Base-by-base conservation (phyloP, 768 basidiomycete species). In the Asterophora lycoperdoides region DNA sequence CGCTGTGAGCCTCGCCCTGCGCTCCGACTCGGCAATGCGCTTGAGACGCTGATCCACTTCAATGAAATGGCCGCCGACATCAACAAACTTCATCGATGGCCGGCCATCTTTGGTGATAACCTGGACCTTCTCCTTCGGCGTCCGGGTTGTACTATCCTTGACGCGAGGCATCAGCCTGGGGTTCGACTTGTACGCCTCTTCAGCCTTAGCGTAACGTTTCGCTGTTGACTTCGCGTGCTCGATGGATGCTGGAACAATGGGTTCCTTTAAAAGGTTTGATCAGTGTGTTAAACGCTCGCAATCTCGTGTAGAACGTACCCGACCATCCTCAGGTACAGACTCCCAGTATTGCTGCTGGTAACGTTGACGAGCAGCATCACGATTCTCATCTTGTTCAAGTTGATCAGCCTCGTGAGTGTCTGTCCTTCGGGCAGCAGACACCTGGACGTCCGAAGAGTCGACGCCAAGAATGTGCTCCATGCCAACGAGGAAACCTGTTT, bases 401-500 rank as follows among this genome's bases (percentile, higher is more conserved):
- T 67, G 62, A 59, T 91, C 89, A 0, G 85, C 85, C 55, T 78
- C 75, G 8, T 74, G 70, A 7, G 75, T 74, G 53, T 86, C 78
- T 17, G 71, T 68, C 39, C 81, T 67, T 17, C 47, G 34, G 19
- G 44, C 23, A 1, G 37, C 44, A 26, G 58, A 46, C 55, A 36
- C 40, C 42, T 8, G 28, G 29, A 32, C 17, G 49, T 40, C 34
- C 28, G 42, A 64, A 67, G n/a, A 23, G 14, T 46, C 19, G 15
- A 87, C 80, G 33, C 80, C 85, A 23, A 96, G 72, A 4, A 89
- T 64, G 34, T 68, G 67, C 58, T 96, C 92, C 93, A 96, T 96
- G 14, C 86, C 89, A 37, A 64, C 61, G 6, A 73, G 77, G 66
- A 94, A 92, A 8, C 89, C 89, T 0, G 81, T 86, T 70, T 96